These are phyloP conservation scores for Pseudogymnoascus pannorum DNA, from an alignment of 2,329 filamentous ascomycete species.

Conservation along the genomic window DNA sequence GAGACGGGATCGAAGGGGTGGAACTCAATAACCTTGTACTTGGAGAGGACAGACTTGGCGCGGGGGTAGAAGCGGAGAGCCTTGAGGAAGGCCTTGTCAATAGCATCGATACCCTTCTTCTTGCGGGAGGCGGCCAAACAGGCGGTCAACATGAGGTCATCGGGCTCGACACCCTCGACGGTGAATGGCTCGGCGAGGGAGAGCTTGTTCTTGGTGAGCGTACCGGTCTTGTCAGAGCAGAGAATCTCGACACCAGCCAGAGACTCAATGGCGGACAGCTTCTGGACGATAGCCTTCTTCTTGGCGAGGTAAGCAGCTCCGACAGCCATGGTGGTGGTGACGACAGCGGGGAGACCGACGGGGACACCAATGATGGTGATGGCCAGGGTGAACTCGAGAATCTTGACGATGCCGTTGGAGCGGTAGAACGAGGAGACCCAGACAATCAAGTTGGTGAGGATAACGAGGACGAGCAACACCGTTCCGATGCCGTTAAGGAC, in stretches of 20 bases:
- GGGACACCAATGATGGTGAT: conserved; percentile 72
- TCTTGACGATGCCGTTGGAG: conserved; percentile 68
- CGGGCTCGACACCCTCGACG: conserved; percentile 63
- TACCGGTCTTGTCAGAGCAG: conserved; percentile 78
- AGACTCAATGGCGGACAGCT: conserved; percentile 71
- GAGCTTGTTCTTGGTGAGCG: conserved; percentile 67
- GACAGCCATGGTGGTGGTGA: conserved; percentile 69
- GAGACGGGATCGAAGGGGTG: conserved; percentile 72
- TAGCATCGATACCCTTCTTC: conserved; percentile 69
- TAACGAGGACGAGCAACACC: conserved; percentile 65
- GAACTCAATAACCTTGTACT: conserved; percentile 78
- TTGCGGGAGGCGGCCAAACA: conserved; percentile 73
- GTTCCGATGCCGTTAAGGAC: conserved; percentile 79
- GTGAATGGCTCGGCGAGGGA: conserved; percentile 72
- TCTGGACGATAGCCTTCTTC: conserved; percentile 73
- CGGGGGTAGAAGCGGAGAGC: conserved; percentile 71
- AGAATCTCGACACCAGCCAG: conserved; percentile 70
- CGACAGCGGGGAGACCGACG: conserved; percentile 72
- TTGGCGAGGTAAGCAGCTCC: conserved; percentile 70
- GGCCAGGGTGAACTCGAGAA: conserved; percentile 62
- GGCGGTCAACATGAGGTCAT: conserved; percentile 81
- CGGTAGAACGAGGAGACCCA: conserved; percentile 68
- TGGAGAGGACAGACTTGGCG: conserved; percentile 69
- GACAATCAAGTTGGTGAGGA: conserved; percentile 68
- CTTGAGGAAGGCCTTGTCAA: conserved; percentile 72